These are phyloP conservation scores for Botrytis paeoniae DNA, from an alignment of 2,329 filamentous ascomycete genomes.

Conservation along the genomic window DNA sequence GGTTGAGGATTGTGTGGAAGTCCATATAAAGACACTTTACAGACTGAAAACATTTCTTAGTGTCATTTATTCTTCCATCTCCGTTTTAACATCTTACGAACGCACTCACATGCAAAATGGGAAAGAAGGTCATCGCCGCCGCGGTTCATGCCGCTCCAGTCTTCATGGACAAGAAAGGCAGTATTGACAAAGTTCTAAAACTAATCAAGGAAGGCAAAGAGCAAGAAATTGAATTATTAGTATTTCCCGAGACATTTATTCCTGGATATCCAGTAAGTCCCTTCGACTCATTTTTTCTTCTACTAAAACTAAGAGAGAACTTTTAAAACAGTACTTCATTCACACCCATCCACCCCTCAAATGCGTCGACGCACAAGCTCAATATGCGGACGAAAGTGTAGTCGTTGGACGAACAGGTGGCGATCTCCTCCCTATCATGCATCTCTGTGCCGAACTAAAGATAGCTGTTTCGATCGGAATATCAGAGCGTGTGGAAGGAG, in stretches of 20 bases:
- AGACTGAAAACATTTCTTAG: not conserved
- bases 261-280: constrained; percentile 5
- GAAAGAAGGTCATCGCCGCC: not conserved
- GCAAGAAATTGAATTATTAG: not conserved
- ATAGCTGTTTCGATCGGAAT: not conserved
- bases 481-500: not conserved
- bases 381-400: constrained; percentile 1
- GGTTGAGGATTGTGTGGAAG: not conserved
- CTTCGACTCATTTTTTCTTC: accelerated
- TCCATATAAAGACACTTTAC: not conserved
- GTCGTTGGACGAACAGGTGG: not conserved
- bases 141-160: constrained; percentile 3
- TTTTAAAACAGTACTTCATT: not conserved
- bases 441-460: not conserved
- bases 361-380: not conserved
- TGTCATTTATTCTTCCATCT: not conserved
- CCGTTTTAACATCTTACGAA: not conserved
- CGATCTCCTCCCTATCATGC: not conserved
- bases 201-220: not conserved
- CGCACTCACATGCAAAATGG: not conserved
- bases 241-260: constrained; percentile 9
- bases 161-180: not conserved
- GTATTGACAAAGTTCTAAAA: not conserved
- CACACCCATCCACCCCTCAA: not conserved
- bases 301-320: not conserved